phyloP scores from a whole-genome alignment of 306 rosid species.

The Prunus campanulata region DNA sequence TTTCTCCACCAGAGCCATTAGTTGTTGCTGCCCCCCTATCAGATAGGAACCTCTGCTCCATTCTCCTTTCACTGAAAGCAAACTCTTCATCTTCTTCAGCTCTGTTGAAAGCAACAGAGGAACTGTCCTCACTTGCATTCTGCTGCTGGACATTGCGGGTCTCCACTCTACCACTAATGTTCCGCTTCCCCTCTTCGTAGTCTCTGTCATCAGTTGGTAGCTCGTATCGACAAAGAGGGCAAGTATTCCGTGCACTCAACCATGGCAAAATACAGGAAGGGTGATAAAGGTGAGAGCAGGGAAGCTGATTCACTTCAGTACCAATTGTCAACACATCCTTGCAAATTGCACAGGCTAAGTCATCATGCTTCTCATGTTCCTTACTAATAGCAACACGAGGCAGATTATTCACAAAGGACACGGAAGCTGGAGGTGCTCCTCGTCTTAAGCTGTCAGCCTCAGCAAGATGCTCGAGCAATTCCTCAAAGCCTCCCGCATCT shows the following conservation, averaged over 20 bases:
- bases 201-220: slow-evolving; percentile 93
- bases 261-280: slow-evolving; percentile 82
- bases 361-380: slow-evolving; percentile 66
- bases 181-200: slow-evolving; percentile 74
- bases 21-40: slow-evolving; percentile 17
- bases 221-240: slow-evolving; percentile 92
- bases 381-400: slow-evolving; percentile 53
- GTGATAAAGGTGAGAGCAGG: slow-evolving; percentile 89
- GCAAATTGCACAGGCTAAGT: slow-evolving; percentile 81
- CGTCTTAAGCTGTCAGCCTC: slow-evolving; percentile 72
- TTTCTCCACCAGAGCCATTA: slow-evolving; percentile 36
- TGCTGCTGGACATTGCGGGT: slow-evolving; percentile 38
- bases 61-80: slow-evolving; percentile 27
- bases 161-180: slow-evolving; percentile 28
- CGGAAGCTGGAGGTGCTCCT: slow-evolving; percentile 89
- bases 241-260: slow-evolving; percentile 82
- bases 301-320: slow-evolving; percentile 72
- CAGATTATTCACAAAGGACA: slow-evolving; percentile 52
- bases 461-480: slow-evolving; percentile 70
- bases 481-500: slow-evolving; percentile 62
- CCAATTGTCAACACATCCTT: slow-evolving; percentile 62
- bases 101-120: slow-evolving; percentile 37
- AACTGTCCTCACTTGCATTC: slow-evolving; percentile 41
- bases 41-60: slow-evolving; percentile 20
- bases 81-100: slow-evolving; percentile 44